phyloP scores from a whole-genome alignment of 129 eudicot genomes.

The Smallanthus sonchifolius region DNA sequence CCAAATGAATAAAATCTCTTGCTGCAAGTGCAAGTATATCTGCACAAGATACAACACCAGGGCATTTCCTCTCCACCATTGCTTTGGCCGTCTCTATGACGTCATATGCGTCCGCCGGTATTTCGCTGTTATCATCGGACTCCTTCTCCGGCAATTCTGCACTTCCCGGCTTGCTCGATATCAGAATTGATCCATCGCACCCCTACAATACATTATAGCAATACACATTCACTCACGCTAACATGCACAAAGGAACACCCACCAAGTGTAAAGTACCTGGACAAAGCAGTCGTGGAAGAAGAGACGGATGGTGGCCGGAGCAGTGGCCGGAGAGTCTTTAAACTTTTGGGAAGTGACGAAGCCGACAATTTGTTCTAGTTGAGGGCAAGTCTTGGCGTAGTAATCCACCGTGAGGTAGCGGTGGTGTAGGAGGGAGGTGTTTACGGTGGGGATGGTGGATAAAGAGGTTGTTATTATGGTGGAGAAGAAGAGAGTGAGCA shows the following conservation, averaged over 20 bases:
- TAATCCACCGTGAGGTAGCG: conserved; percentile 56
- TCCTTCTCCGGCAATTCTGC: conserved; percentile 63
- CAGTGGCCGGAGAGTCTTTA: conserved; percentile 56
- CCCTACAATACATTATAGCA: conserved; percentile 42
- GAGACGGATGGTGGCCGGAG: conserved; percentile 82
- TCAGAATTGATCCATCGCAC: conserved; percentile 77
- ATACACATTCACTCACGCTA: neutral
- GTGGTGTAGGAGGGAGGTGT: conserved; percentile 16
- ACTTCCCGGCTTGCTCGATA: conserved; percentile 55
- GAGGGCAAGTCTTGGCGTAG: conserved; percentile 77
- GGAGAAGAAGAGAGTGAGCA: conserved; percentile 12
- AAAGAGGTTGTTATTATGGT: neutral
- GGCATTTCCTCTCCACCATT: conserved; percentile 75
- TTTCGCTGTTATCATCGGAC: conserved; percentile 66
- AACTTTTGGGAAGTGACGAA: conserved; percentile 58
- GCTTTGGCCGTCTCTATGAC: conserved; percentile 60
- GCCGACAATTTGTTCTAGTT: conserved; percentile 61
- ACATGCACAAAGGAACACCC: too few species aligned
- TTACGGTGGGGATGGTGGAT: conserved; percentile 6
- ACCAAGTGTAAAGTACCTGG: conserved; percentile 32
- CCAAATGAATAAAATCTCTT: conserved; percentile 79
- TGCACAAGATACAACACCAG: conserved; percentile 91
- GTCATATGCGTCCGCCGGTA: conserved; percentile 58
- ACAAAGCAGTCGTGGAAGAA: conserved; percentile 97
- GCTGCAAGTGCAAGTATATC: conserved; percentile 88